These are phyloP conservation scores for Aspergillus incahuasiensis DNA, from an alignment of 495 filamentous ascomycete species.

Conservation along the genomic window DNA sequence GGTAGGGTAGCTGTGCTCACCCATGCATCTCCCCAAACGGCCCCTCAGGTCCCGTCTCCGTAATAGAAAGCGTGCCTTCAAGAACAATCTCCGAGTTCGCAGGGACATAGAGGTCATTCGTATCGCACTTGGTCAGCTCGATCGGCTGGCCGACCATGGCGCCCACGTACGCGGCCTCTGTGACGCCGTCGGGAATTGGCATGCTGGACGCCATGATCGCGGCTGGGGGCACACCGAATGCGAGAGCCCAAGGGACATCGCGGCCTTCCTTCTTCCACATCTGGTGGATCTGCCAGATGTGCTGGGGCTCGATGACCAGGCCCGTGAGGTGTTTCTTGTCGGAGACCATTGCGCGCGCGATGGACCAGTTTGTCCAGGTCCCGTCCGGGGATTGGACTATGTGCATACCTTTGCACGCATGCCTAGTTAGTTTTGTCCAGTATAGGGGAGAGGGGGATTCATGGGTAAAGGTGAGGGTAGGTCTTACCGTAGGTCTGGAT, in stretches of 20 bases:
- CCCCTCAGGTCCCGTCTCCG: conserved; percentile 30
- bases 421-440: not conserved
- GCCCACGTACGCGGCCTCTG: conserved; percentile 33
- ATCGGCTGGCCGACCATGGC: conserved; percentile 28
- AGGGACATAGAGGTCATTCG: conserved; percentile 33
- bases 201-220: conserved; percentile 36
- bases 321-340: conserved; percentile 28
- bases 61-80: conserved; percentile 32
- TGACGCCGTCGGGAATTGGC: conserved; percentile 33
- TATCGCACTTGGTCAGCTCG: conserved; percentile 38
- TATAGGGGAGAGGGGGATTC: not conserved
- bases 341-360: conserved; percentile 34
- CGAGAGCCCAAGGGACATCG: conserved; percentile 34
- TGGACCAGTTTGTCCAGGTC: conserved; percentile 39
- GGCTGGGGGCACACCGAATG: conserved; percentile 36
- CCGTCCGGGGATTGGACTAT: conserved; percentile 32
- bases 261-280: conserved; percentile 33
- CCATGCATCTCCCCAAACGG: conserved; percentile 35
- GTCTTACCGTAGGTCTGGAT: conserved; percentile 26
- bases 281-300: conserved; percentile 32
- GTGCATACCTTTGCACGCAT: conserved; percentile 25
- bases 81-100: conserved; percentile 37
- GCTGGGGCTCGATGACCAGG: conserved; percentile 27
- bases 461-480: too few relatives aligned
- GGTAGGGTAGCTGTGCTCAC: too few relatives aligned